Conservation (phyloP, 345 rosid genomes). For the Heritiera littoralis region DNA sequence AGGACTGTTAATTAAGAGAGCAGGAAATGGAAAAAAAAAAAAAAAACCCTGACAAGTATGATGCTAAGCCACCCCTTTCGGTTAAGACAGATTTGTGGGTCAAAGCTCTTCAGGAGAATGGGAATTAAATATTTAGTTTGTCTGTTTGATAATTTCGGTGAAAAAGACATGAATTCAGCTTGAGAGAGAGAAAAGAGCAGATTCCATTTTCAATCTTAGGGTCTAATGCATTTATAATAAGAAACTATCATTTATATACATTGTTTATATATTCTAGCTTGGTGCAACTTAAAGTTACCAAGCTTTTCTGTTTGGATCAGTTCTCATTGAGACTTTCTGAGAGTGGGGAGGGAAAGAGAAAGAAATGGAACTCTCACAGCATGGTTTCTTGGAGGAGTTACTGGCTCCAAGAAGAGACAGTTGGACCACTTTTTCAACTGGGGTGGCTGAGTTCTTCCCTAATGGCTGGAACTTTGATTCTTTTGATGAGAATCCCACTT, state of each 20-base stretch:
- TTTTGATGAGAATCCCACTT: slow-evolving; percentile 39
- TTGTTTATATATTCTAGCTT: slow-evolving; percentile 3
- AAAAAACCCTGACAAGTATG: slow-evolving; percentile 5
- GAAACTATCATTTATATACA: not conserved
- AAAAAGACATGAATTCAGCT: slow-evolving; percentile 46
- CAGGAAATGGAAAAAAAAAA: not conserved
- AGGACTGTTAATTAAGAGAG: not conserved
- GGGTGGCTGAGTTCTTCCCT: slow-evolving; percentile 38
- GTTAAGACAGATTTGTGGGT: slow-evolving; percentile 42
- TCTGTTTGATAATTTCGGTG: slow-evolving; percentile 42
- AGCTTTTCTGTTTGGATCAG: slow-evolving; percentile 18
- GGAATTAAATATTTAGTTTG: slow-evolving; percentile 34
- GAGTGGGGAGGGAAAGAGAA: slow-evolving; percentile 19
- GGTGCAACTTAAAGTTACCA: slow-evolving; percentile 26
- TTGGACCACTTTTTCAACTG: slow-evolving; percentile 33
- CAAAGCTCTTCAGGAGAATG: slow-evolving; percentile 34
- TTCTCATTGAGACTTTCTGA: slow-evolving; percentile 17
- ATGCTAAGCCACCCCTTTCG: not conserved
- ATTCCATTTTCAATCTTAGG: slow-evolving; percentile 39
- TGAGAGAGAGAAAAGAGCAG: slow-evolving; percentile 29
- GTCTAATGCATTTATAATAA: slow-evolving; percentile 1
- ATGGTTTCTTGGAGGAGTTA: slow-evolving; percentile 73
- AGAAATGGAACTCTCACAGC: slow-evolving; percentile 67
- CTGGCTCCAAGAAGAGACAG: slow-evolving; percentile 40
- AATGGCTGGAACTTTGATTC: slow-evolving; percentile 57